Base-by-base conservation (phyloP, 2,329 filamentous ascomycete genomes). In the Fusarium hostae region DNA sequence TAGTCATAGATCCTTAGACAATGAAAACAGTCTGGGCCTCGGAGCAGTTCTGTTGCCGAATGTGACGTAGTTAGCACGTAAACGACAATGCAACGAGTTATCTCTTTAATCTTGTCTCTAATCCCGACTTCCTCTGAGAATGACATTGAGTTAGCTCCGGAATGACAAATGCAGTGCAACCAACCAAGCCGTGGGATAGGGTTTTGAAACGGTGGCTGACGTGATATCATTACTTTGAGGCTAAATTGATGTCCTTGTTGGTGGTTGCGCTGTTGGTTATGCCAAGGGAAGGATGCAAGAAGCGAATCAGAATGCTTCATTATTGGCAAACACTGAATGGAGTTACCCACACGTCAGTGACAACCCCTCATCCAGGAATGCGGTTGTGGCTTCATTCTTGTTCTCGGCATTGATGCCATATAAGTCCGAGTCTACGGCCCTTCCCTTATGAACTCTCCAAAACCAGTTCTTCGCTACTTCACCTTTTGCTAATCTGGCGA, bases 401-500 rank as follows among this genome's bases (percentile, higher is more conserved):
- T 54, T 41, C 35, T 54, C 34, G 50, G 34, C 20, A 13, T 1
- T 13, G 3, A 18, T 20, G 24, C 24, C 24, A 54, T 30, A 5
- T 12, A n/a, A 28, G 10, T 1, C n/a, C 2, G 10, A 28, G 20
- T 3, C 1, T 6, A 41, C 2, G 9, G 1, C 4, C 9, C 4
- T 16, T 18, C 0, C 7, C 9, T 26, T 28, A n/a, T n/a, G 6
- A 15, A 18, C 13, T 5, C 2, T 5, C 11, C 4, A 8, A 20
- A 2, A 11, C 2, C 9, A 8, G 2, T 16, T 9, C 12, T 28
- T 26, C 10, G 3, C 18, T 6, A 22, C 26, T 32, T 28, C 5
- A 9, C 3, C 13, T 6, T 8, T 20, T 13, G 7, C 18, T 11
- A 0, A 26, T 13, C 11, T 4, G 8, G 2, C 5, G 8, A 2